These are phyloP conservation scores for Leccinellum luteum DNA, from an alignment of 768 basidiomycete species.

Conservation along the genomic window DNA sequence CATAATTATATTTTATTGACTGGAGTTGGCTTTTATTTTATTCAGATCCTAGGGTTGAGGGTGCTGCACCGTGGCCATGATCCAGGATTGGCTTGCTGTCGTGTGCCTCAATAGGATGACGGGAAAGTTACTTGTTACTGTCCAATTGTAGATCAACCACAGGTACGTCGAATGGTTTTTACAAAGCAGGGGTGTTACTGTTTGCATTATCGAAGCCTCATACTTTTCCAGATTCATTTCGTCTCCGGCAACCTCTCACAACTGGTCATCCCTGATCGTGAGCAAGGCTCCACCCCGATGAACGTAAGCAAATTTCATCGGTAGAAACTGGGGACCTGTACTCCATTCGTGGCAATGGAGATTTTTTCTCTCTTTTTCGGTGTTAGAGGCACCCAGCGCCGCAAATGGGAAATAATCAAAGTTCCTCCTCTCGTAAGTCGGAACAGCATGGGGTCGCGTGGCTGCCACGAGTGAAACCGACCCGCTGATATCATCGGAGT, in stretches of 20 bases:
- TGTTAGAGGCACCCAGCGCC: neutral
- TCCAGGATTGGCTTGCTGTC: neutral
- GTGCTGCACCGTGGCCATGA: neutral
- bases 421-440: neutral
- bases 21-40: no score
- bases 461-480: constrained; percentile 12
- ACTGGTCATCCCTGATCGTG: constrained; percentile 7
- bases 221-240: neutral
- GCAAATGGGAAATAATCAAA: neutral
- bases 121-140: neutral
- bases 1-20: neutral
- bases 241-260: neutral
- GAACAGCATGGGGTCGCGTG: constrained; percentile 21
- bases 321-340: neutral
- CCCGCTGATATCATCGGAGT: neutral
- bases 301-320: neutral
- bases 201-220: neutral
- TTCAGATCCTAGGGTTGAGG: no score
- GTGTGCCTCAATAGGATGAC: neutral
- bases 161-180: neutral
- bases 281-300: neutral
- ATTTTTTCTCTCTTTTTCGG: no score
- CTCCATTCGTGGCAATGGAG: no score
- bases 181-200: neutral
- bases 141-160: neutral